Conservation (phyloP, 2,329 filamentous ascomycete species). For the Hymenoscyphus scutula region DNA sequence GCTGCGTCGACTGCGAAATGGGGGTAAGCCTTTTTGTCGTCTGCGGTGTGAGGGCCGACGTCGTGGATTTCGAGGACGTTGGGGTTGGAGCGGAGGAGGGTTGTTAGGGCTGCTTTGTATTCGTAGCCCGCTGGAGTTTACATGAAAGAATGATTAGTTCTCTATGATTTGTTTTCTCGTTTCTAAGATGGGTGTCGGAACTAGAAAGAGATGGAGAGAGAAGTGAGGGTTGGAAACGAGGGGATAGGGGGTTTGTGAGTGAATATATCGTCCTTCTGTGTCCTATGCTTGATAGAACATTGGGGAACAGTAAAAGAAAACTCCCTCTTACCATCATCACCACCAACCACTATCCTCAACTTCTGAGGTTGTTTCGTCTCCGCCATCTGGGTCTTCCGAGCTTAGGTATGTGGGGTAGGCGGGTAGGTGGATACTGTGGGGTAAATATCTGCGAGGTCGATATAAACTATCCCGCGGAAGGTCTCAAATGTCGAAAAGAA, state of each 20-base stretch:
- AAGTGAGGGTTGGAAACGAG: not conserved
- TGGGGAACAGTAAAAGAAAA: not conserved
- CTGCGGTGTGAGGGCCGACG: slow-evolving; percentile 62
- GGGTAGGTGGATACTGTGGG: not conserved
- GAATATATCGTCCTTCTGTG: no score
- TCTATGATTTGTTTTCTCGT: not conserved
- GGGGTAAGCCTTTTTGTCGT: slow-evolving; percentile 80
- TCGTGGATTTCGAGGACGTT: slow-evolving; percentile 69
- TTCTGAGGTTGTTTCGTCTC: slow-evolving; percentile 11
- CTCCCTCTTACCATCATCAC: slow-evolving; percentile 42
- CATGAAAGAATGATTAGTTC: not conserved
- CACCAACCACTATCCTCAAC: slow-evolving; percentile 60
- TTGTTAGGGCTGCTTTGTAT: slow-evolving; percentile 78
- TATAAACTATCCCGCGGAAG: not conserved
- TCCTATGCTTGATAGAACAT: no score
- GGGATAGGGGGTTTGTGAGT: no score
- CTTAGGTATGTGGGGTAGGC: not conserved
- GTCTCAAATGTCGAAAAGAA: not conserved
- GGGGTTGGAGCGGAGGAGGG: slow-evolving; percentile 64
- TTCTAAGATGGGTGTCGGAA: not conserved
- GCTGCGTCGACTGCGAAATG: slow-evolving; percentile 69
- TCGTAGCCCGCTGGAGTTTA: slow-evolving; percentile 54
- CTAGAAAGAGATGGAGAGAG: not conserved
- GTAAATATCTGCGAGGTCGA: not conserved
- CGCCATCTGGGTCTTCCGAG: slow-evolving; percentile 14